Evolutionary conservation across 257 asterid species (phyloP).

Genomic region (Cruciata laevipes): DNA sequence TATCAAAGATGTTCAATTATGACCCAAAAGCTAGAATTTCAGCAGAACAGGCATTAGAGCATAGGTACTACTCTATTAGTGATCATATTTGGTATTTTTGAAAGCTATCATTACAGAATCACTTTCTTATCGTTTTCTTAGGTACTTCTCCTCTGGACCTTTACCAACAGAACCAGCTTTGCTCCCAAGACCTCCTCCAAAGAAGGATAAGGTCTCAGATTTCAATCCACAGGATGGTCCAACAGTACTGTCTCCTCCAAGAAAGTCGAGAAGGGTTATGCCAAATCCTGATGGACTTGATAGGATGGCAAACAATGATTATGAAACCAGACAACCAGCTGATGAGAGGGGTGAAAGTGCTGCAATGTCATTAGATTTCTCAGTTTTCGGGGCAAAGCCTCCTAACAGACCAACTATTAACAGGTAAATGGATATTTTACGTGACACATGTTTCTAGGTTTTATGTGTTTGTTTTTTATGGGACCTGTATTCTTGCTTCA

Average conservation of each 20-base stretch:
- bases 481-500: background rate
- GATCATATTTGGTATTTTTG: too few relatives aligned
- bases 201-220: constrained; percentile 60
- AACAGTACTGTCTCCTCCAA: constrained; percentile 87
- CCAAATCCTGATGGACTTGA: constrained; percentile 75
- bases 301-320: constrained; percentile 48
- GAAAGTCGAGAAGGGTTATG: constrained; percentile 93
- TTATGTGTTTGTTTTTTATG: background rate
- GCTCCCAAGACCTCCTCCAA: constrained; percentile 90
- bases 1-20: constrained; percentile 79
- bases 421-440: constrained; percentile 44
- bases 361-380: constrained; percentile 90
- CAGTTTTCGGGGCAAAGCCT: constrained; percentile 70
- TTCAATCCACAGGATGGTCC: constrained; percentile 66
- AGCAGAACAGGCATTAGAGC: constrained; percentile 91
- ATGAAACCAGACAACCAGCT: constrained; percentile 49
- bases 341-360: constrained; percentile 67
- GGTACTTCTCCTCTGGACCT: constrained; percentile 79
- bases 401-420: constrained; percentile 89
- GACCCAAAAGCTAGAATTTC: constrained; percentile 92
- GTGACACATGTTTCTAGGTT: background rate
- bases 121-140: constrained; percentile 20
- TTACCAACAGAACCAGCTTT: constrained; percentile 83
- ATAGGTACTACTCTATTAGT: constrained; percentile 49
- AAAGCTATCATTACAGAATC: constrained; percentile 12